phyloP scores from a whole-genome alignment of 2,329 filamentous ascomycete species.

The Furcasterigmium sp. region DNA sequence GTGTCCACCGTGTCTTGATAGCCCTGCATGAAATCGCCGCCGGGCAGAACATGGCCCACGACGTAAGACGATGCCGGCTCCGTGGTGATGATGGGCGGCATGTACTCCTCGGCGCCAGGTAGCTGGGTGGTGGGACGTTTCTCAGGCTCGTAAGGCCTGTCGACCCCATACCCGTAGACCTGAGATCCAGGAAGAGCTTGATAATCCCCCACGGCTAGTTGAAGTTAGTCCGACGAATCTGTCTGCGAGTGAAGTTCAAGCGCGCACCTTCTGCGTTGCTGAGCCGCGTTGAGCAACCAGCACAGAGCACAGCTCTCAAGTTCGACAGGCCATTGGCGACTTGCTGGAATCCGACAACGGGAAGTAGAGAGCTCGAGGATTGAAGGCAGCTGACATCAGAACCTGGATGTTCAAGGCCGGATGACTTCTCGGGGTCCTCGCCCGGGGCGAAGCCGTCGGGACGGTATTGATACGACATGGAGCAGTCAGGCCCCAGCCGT shows the following conservation, averaged over 20 bases:
- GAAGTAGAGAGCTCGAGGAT: background rate
- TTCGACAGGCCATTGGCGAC: slow-evolving; percentile 18
- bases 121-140: slow-evolving; percentile 14
- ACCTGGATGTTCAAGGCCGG: background rate
- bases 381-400: background rate
- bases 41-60: slow-evolving; percentile 19
- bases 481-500: slow-evolving; percentile 19
- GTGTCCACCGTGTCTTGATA: slow-evolving; percentile 31
- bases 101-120: slow-evolving; percentile 7
- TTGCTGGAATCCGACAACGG: background rate
- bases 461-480: slow-evolving; percentile 23
- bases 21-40: slow-evolving; percentile 22
- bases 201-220: slow-evolving; percentile 22
- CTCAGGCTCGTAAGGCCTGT: slow-evolving; percentile 24
- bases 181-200: slow-evolving; percentile 20
- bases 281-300: slow-evolving; percentile 22
- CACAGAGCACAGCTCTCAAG: slow-evolving; percentile 21
- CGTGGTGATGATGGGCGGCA: slow-evolving; percentile 18
- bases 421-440: slow-evolving; percentile 23
- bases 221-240: background rate
- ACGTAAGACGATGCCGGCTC: slow-evolving; percentile 19
- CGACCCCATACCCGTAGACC: slow-evolving; percentile 20
- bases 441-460: slow-evolving; percentile 18
- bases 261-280: slow-evolving; percentile 24
- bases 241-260: background rate